phyloP scores from a whole-genome alignment of 495 filamentous ascomycete genomes.

The Astrocystis sublimbata region DNA sequence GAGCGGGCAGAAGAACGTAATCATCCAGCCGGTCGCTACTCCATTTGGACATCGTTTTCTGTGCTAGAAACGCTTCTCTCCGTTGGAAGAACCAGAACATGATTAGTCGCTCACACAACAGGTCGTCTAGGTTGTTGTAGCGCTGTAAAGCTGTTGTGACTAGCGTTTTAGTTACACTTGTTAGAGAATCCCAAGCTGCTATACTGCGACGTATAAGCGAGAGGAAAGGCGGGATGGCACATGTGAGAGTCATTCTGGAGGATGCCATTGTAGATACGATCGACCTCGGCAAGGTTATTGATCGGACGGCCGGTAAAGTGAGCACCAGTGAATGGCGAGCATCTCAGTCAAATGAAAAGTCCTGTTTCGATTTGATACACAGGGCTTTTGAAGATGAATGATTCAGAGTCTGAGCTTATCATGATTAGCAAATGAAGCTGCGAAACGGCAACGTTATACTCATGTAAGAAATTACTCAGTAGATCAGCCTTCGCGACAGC shows the following conservation, averaged over 20 bases:
- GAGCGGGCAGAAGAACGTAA: background rate
- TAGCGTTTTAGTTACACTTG: background rate
- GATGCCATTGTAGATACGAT: background rate
- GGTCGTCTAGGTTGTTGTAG: background rate
- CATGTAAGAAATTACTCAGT: background rate
- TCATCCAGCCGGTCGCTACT: background rate
- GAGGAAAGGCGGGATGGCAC: background rate
- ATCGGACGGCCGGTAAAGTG: background rate
- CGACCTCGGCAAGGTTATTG: background rate
- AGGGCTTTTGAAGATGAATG: background rate
- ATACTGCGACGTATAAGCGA: background rate
- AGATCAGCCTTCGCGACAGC: background rate
- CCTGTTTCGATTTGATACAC: background rate
- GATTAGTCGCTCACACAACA: background rate
- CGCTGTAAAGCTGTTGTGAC: background rate
- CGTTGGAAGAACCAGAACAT: conserved; percentile 2
- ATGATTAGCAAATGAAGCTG: background rate
- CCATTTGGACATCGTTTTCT: background rate
- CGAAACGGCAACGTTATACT: background rate
- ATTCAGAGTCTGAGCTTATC: background rate
- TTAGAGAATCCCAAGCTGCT: background rate
- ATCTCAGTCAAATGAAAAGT: background rate
- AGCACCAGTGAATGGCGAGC: background rate
- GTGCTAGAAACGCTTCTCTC: background rate
- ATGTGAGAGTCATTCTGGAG: background rate